phyloP scores from a whole-genome alignment of 2,329 filamentous ascomycete genomes.

The Didymella sp. region DNA sequence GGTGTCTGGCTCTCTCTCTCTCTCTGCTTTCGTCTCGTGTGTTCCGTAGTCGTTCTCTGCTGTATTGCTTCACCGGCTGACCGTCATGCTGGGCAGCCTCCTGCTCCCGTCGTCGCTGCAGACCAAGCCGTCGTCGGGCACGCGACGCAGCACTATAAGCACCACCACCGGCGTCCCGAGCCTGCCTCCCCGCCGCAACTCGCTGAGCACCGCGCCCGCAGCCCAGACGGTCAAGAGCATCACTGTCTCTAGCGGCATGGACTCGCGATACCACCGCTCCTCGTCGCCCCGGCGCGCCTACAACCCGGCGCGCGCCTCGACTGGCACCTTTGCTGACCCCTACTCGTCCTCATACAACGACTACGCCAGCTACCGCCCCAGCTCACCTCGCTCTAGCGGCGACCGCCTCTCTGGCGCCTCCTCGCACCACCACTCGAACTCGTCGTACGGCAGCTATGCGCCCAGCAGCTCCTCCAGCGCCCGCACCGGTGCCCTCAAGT shows the following conservation, averaged over 20 bases:
- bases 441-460: constrained; percentile 28
- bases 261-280: constrained; percentile 45
- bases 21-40: neutral
- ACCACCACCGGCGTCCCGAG: constrained; percentile 26
- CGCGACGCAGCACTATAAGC: constrained; percentile 32
- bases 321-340: constrained; percentile 47
- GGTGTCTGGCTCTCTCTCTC: constrained; percentile 30
- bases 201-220: constrained; percentile 30
- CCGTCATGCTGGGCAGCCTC: constrained; percentile 45
- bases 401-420: constrained; percentile 38
- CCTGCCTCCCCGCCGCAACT: constrained; percentile 37
- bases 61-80: constrained; percentile 32
- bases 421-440: constrained; percentile 29
- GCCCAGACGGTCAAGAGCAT: constrained; percentile 33
- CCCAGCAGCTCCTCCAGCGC: constrained; percentile 39
- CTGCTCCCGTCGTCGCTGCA: constrained; percentile 32
- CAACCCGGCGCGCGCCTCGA: constrained; percentile 47
- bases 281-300: constrained; percentile 44
- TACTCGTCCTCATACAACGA: constrained; percentile 40
- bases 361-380: constrained; percentile 27
- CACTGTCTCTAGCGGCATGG: constrained; percentile 39
- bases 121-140: constrained; percentile 19
- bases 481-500: constrained; percentile 42
- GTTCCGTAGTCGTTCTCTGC: neutral
- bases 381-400: constrained; percentile 45